Evolutionary conservation across 2,329 filamentous ascomycete genomes (phyloP).

Genomic region (Macroventuria anomochaeta): DNA sequence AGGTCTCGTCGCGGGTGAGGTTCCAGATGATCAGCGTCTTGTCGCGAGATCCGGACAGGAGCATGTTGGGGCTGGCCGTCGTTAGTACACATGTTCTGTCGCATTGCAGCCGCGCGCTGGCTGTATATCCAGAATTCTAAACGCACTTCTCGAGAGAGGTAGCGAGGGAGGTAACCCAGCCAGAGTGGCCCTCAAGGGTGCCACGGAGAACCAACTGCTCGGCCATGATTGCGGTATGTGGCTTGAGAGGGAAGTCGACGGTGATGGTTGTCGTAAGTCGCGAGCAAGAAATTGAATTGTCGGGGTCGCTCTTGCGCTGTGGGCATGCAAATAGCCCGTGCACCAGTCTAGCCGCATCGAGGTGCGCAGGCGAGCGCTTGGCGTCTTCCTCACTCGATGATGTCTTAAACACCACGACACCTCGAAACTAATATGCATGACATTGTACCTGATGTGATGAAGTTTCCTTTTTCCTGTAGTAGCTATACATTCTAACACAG

Average conservation of each 20-base stretch:
- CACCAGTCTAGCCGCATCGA: constrained; percentile 1
- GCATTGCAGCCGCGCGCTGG: constrained; percentile 21
- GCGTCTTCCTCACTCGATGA: neutral
- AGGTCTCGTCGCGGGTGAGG: constrained; percentile 96
- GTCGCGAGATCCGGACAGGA: constrained; percentile 95
- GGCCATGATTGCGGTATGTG: constrained; percentile 68
- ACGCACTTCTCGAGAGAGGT: constrained; percentile 96
- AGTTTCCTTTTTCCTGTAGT: neutral
- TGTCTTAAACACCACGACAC: neutral
- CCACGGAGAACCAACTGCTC: constrained; percentile 96
- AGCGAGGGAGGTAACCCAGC: constrained; percentile 98
- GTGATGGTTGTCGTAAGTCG: constrained; percentile 37
- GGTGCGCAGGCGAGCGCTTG: constrained; percentile 6
- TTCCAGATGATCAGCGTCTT: constrained; percentile 99
- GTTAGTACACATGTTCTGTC: constrained; percentile 39
- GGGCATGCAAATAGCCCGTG: neutral
- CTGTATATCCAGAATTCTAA: constrained; percentile 13
- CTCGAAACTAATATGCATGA: neutral
- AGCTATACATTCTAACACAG: no score
- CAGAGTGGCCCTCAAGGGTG: constrained; percentile 98
- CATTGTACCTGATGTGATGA: neutral
- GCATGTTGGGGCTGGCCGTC: constrained; percentile 88
- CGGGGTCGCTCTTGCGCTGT: constrained; percentile 14
- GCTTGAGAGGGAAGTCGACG: constrained; percentile 44
- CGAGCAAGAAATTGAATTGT: constrained; percentile 21